Evolutionary conservation across 768 basidiomycete species (phyloP).

Genomic region (Trametes cinnabarina): DNA sequence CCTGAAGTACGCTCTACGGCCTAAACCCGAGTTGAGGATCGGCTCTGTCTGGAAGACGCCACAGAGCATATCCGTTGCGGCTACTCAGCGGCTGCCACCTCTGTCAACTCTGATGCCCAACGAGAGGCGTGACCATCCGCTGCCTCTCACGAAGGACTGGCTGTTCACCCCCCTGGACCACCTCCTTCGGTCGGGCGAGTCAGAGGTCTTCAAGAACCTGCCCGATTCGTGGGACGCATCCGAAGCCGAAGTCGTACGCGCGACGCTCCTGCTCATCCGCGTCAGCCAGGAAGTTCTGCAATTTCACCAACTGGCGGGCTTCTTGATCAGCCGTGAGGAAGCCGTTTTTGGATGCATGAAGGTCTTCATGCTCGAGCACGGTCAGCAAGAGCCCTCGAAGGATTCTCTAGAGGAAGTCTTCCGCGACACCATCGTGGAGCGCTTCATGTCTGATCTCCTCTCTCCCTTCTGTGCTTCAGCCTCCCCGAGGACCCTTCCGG

Average conservation of each 20-base stretch:
- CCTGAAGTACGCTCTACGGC: constrained; percentile 46
- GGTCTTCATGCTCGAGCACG: constrained; percentile 95
- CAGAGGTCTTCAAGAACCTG: constrained; percentile 64
- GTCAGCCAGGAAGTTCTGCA: constrained; percentile 46
- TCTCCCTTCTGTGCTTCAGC: constrained; percentile 46
- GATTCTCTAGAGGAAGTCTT: constrained; percentile 63
- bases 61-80: constrained; percentile 52
- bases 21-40: constrained; percentile 41
- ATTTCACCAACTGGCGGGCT: constrained; percentile 39
- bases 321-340: constrained; percentile 52
- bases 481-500: constrained; percentile 18
- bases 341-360: constrained; percentile 82
- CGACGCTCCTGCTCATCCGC: constrained; percentile 60
- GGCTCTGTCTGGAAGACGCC: constrained; percentile 51
- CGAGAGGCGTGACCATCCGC: constrained; percentile 27
- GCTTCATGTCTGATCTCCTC: constrained; percentile 59
- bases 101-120: constrained; percentile 6
- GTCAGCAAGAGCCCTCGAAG: constrained; percentile 39
- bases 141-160: constrained; percentile 65
- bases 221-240: constrained; percentile 74
- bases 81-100: constrained; percentile 50
- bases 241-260: constrained; percentile 74
- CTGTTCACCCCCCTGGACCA: constrained; percentile 67
- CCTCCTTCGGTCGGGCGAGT: constrained; percentile 74
- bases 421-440: constrained; percentile 63